phyloP scores from a whole-genome alignment of 1,139 yeast species.

The Nakaseomyces kungkrabaensis region DNA sequence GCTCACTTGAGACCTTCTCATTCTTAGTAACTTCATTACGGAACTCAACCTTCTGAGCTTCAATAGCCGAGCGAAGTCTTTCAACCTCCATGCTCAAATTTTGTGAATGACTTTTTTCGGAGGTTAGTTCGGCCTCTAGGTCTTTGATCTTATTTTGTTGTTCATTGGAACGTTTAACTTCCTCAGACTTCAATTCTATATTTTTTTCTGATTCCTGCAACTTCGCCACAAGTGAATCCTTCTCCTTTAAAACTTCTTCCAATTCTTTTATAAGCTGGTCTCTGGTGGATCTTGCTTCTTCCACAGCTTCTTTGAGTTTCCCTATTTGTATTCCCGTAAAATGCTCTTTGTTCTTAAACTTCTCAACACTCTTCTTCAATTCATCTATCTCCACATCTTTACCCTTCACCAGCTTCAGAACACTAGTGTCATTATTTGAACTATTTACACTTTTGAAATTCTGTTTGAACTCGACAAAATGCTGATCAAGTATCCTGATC shows the following conservation, averaged over 20 bases:
- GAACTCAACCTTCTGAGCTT: slow-evolving; percentile 10
- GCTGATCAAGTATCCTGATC: slow-evolving; percentile 17
- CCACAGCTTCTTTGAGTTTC: slow-evolving; percentile 7
- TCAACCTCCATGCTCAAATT: slow-evolving; percentile 7
- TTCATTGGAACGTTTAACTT: background rate
- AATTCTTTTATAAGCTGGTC: slow-evolving; percentile 8
- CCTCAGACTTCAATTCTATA: background rate
- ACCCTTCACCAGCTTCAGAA: slow-evolving; percentile 18
- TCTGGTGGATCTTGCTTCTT: slow-evolving; percentile 6
- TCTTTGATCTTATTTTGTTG: slow-evolving; percentile 12
- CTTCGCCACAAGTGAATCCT: background rate
- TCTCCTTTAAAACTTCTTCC: slow-evolving; percentile 2
- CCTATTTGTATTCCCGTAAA: slow-evolving; percentile 9
- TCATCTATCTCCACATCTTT: slow-evolving; percentile 32
- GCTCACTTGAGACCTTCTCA: slow-evolving; percentile 19
- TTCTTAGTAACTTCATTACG: slow-evolving; percentile 28
- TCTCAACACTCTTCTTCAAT: slow-evolving; percentile 72
- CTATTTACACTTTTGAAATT: background rate
- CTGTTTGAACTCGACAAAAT: slow-evolving; percentile 5
- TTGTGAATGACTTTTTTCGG: slow-evolving; percentile 5
- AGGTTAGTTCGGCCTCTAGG: slow-evolving; percentile 14
- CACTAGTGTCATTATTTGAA: slow-evolving; percentile 9
- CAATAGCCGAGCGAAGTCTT: slow-evolving; percentile 3
- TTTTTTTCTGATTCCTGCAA: background rate
- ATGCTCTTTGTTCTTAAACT: slow-evolving; percentile 42